These are phyloP conservation scores for Ogataea corticis DNA, from an alignment of 805 yeast species.

Conservation along the genomic window DNA sequence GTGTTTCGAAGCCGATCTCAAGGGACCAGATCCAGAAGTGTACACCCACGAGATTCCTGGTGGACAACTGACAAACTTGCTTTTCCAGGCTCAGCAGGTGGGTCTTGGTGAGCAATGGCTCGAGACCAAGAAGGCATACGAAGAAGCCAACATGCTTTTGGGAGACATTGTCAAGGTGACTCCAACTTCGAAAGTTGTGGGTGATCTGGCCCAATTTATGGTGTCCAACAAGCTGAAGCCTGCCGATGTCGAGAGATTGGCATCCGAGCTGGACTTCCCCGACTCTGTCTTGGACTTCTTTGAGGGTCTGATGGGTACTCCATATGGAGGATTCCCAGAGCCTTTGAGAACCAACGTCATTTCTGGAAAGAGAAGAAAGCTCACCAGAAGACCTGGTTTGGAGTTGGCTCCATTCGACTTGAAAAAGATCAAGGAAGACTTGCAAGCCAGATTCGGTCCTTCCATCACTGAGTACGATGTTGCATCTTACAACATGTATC, in stretches of 20 bases:
- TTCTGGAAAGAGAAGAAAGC: constrained; percentile 88
- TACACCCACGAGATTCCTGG: constrained; percentile 99
- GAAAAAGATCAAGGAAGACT: constrained; percentile 66
- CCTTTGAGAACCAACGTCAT: constrained; percentile 92
- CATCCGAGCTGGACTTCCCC: constrained; percentile 94
- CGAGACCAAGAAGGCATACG: constrained; percentile 92
- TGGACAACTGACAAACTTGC: constrained; percentile 96
- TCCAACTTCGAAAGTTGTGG: constrained; percentile 99
- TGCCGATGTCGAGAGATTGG: constrained; percentile 85
- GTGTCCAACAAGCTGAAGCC: constrained; percentile 87
- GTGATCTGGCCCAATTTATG: constrained; percentile 99
- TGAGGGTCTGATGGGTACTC: constrained; percentile 99
- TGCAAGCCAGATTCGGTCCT: constrained; percentile 73
- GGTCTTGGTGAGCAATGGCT: constrained; percentile 97
- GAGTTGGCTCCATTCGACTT: constrained; percentile 84
- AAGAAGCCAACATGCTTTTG: constrained; percentile 82
- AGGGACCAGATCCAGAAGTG: constrained; percentile 99
- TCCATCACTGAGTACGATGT: constrained; percentile 80
- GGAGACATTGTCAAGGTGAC: constrained; percentile 99
- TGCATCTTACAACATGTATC: constrained; percentile 97
- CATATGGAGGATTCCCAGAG: constrained; percentile 99
- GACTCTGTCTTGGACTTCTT: constrained; percentile 97
- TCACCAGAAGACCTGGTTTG: constrained; percentile 90
- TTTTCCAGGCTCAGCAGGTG: constrained; percentile 99
- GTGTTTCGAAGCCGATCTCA: constrained; percentile 96